Conservation (phyloP, 1,139 yeast species). For the Suhomyces maxii region DNA sequence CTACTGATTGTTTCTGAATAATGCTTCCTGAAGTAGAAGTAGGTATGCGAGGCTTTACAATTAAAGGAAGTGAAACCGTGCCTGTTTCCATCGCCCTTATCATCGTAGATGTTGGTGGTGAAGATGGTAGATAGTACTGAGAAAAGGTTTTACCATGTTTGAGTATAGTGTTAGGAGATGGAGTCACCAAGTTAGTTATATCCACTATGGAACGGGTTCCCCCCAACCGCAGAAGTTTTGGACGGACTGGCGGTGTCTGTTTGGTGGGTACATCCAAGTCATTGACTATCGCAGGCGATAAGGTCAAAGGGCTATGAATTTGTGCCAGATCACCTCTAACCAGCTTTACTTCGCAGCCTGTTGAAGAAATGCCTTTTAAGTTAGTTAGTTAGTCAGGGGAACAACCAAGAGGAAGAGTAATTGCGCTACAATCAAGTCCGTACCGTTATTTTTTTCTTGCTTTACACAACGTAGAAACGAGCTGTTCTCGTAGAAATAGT, state of each 20-base stretch:
- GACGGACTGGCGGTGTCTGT: too few species aligned
- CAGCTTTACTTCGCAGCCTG: too few species aligned
- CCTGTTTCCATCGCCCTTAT: not conserved
- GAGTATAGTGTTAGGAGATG: not conserved
- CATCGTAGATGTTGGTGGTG: not conserved
- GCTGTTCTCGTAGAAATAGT: constrained; percentile 2
- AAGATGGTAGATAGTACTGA: constrained; percentile 2
- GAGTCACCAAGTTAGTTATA: not conserved
- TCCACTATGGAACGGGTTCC: constrained; percentile 2
- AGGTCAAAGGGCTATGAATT: too few species aligned
- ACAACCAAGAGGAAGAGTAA: too few species aligned
- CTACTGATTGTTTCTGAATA: not conserved
- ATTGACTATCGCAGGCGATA: too few species aligned
- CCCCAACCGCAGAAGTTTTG: not conserved
- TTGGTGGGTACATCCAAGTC: not conserved
- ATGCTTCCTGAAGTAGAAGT: not conserved
- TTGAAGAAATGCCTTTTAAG: too few species aligned
- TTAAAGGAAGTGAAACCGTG: constrained; percentile 1
- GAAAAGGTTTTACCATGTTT: not conserved
- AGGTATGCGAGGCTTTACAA: not conserved
- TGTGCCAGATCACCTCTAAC: too few species aligned
- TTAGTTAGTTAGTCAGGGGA: not conserved
- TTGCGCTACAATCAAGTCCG: not conserved
- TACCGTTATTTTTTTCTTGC: not conserved
- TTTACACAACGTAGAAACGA: constrained; percentile 4